A percentile compares a stretch with the other conserved stretches of the same genome.
phyloP scores from a whole-genome alignment of 2,329 filamentous ascomycete genomes.

The Chrysoporthe austroafricana region DNA sequence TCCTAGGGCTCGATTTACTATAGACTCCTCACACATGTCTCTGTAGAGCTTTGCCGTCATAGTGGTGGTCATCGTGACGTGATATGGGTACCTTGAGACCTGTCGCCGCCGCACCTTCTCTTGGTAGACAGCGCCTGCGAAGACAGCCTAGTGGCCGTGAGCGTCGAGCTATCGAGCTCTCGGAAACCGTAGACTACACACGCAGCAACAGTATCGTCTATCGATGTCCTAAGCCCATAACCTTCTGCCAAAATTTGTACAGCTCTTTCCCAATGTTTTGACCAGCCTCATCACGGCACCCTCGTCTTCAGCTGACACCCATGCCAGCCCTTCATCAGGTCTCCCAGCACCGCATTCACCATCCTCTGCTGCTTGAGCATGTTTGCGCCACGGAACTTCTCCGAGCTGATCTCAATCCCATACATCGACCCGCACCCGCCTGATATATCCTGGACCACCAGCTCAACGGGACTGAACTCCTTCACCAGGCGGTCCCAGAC shows the following conservation, averaged over 20 bases:
- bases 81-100: not conserved
- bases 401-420: conserved; percentile 75
- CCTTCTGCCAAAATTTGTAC: not conserved
- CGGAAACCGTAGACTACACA: not conserved
- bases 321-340: conserved; percentile 81
- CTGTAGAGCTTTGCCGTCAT: not conserved
- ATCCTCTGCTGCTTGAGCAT: conserved; percentile 83
- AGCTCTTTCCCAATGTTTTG: not conserved
- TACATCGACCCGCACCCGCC: conserved; percentile 90
- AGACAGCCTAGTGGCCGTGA: not conserved
- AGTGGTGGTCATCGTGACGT: not conserved
- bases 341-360: conserved; percentile 74
- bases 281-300: conserved; percentile 42
- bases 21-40: not conserved
- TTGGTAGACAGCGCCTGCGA: not conserved
- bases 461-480: conserved; percentile 54
- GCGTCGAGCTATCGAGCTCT: not conserved
- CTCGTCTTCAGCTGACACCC: conserved; percentile 79
- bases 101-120: not conserved
- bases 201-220: not conserved
- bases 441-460: conserved; percentile 76
- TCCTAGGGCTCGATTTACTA: not conserved
- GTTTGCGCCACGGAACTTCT: conserved; percentile 69
- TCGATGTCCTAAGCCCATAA: not conserved
- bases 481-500: conserved; percentile 59